Conservation (phyloP, 2,329 filamentous ascomycete species). For the Aspergillus glaucus region DNA sequence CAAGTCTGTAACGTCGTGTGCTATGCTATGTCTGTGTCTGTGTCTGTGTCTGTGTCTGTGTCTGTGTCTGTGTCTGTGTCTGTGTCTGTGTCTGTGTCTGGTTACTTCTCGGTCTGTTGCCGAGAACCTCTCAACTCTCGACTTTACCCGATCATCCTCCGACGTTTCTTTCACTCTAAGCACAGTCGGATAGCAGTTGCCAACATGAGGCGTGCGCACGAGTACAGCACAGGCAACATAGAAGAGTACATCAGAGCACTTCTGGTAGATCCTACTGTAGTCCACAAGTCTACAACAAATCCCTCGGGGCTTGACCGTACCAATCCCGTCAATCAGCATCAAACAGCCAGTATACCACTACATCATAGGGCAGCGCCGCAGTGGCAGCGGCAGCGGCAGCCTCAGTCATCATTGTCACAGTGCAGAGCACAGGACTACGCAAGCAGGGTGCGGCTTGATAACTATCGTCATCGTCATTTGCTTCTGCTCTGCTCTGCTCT, state of each 20-base stretch:
- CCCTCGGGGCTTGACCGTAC: neutral
- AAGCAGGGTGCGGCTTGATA: too few relatives aligned
- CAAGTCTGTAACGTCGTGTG: neutral
- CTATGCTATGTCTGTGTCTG: too few relatives aligned
- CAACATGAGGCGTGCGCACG: neutral
- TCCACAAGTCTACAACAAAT: neutral
- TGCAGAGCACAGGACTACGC: too few relatives aligned
- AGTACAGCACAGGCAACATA: too few relatives aligned
- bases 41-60: too few relatives aligned
- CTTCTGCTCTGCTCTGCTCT: neutral
- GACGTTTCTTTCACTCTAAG: neutral
- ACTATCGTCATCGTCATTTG: neutral
- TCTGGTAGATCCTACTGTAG: neutral
- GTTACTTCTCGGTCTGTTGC: neutral
- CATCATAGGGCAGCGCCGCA: neutral
- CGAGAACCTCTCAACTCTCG: neutral
- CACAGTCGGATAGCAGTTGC: neutral
- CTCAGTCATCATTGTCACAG: neutral
- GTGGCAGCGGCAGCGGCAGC: neutral
- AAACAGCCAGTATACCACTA: neutral
- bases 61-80: too few relatives aligned
- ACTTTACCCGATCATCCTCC: neutral
- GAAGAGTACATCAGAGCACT: neutral
- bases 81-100: too few relatives aligned
- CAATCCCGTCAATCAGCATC: neutral